These are phyloP conservation scores for Mercurialis annua DNA, from an alignment of 345 rosid species.

Conservation along the genomic window DNA sequence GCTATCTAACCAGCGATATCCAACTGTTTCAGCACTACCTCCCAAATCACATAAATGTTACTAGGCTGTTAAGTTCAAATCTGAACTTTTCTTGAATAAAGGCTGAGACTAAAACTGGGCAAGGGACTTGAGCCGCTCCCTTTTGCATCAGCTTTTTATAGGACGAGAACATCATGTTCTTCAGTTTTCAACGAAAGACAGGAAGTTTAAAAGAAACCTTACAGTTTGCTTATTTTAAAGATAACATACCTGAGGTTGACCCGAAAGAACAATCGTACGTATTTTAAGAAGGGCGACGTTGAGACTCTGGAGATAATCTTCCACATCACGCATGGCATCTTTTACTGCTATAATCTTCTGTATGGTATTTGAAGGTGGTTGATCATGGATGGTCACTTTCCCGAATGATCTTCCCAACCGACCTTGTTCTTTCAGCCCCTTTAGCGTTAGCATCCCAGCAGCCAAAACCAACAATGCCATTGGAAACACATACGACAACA, in stretches of 20 bases:
- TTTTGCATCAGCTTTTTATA: neutral
- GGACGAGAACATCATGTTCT: neutral
- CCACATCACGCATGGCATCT: conserved; percentile 88
- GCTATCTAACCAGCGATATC: neutral
- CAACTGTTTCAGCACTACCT: neutral
- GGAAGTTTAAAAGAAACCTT: neutral
- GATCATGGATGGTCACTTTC: conserved; percentile 75
- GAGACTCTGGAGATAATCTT: conserved; percentile 75
- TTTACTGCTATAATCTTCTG: conserved; percentile 87
- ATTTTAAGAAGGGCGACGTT: conserved; percentile 76
- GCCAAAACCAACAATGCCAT: conserved; percentile 57
- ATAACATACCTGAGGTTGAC: conserved; percentile 86
- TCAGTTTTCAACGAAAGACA: neutral
- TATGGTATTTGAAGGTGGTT: conserved; percentile 95
- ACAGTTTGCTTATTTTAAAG: neutral
- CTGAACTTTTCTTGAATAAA: neutral
- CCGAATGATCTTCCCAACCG: conserved; percentile 92
- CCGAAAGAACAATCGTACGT: conserved; percentile 73
- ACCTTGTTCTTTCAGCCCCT: conserved; percentile 87
- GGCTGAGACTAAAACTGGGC: neutral
- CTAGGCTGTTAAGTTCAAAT: neutral
- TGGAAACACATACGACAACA: conserved; percentile 68
- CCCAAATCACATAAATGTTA: neutral
- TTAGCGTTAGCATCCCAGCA: conserved; percentile 71
- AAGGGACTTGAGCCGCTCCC: neutral